Base-by-base conservation (phyloP, 441 rosid species). In the Theobroma grandiflorum region DNA sequence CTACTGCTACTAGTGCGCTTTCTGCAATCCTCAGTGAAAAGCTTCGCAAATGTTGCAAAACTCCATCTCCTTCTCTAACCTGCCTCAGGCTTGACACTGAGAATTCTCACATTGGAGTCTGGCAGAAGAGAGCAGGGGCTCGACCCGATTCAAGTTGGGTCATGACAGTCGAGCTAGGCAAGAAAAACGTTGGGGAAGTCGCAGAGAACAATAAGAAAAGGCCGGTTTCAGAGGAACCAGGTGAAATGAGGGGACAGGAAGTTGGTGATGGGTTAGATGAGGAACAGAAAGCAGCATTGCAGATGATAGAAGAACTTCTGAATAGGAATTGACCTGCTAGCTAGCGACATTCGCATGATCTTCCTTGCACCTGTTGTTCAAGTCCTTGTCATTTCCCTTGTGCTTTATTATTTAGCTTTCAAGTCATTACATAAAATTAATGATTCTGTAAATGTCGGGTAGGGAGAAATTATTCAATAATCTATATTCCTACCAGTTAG, bases 271-370 rank as follows among this genome's bases (percentile, higher is more conserved):
- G 83, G 3, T 77, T 86, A 26, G 86, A 82, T 38, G 95, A 92
- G 68, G 99, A 95, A 68, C 90, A 94, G 79, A 89, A 86, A 75
- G 82, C 85, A 43, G 95, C 98, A 45, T 42, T 95, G 88, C 97
- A 95, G 82, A 95, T 95, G 99, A 94, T 94, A 50, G 98, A 95
- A 82, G 99, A 95, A 81, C 90, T 94, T 49, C 95, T 95, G 31
- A 92, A 91, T 66, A 80, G 87, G 81, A 90, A 88, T 72, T 93
- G 85, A 87, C 14, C 57, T 33, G 4, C 8, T 67, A n/a, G 35
- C 6, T 33, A 55, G 58, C 64, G 1, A 38, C 64, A 55, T 14
- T 5, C 2, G 9, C 4, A 8, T 57, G 33, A 22, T 57, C 62
- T 57, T 57, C 61, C 61, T 8, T 20, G 33, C 62, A 8, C 62